Conservation (phyloP, 768 basidiomycete genomes). For the Saitozyma podzolica region DNA sequence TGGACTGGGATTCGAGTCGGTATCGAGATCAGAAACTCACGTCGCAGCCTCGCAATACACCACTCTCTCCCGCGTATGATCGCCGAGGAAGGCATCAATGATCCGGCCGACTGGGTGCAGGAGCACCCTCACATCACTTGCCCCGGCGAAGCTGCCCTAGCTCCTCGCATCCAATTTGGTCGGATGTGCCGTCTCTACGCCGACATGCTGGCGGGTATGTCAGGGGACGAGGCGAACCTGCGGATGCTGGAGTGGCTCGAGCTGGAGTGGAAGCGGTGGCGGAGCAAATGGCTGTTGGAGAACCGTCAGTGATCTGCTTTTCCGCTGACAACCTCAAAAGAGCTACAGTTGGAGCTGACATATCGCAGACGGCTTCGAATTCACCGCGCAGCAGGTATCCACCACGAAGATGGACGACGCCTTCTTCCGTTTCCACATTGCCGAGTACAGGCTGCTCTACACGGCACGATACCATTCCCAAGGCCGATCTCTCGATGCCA, state of each 20-base stretch:
- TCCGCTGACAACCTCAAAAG: neutral
- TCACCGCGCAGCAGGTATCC: constrained; percentile 5
- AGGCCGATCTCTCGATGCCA: constrained; percentile 1
- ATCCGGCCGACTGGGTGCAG: constrained; percentile 14
- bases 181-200: constrained; percentile 17
- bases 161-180: constrained; percentile 6
- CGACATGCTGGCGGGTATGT: constrained; percentile 5
- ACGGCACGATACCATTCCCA: constrained; percentile 6
- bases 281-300: constrained; percentile 6
- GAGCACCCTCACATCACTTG: constrained; percentile 10
- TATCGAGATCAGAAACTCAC: neutral
- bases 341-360: neutral
- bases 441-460: constrained; percentile 11
- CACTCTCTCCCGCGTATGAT: constrained; percentile 17
- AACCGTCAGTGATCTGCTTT: constrained; percentile 1
- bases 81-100: constrained; percentile 2
- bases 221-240: constrained; percentile 1
- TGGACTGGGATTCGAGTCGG: neutral
- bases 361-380: constrained; percentile 2
- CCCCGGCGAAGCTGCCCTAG: constrained; percentile 13
- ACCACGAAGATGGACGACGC: constrained; percentile 11
- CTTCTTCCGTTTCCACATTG: constrained; percentile 14
- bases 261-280: constrained; percentile 12
- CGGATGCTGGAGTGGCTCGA: constrained; percentile 9
- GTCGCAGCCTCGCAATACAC: constrained; percentile 13